Base-by-base conservation (phyloP, 192 early-diverging fungal species). In the Nowakowskiella sp. region DNA sequence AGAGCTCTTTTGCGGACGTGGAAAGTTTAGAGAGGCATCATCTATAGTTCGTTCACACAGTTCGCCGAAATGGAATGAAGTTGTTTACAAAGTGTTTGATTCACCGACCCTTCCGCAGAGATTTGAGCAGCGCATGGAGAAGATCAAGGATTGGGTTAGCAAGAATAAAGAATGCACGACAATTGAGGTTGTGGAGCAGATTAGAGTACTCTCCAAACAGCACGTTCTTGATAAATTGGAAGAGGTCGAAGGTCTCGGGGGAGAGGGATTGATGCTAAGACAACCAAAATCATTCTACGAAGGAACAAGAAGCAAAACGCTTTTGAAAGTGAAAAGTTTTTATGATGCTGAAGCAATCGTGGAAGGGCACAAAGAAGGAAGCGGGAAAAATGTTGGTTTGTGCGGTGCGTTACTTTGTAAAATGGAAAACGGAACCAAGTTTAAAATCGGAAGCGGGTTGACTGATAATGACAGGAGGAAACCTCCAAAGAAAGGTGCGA, bases 261-360 rank as follows among this genome's bases (percentile, higher is more conserved):
- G 78, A 19, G 85, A 87, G 59, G 85, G 85, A 6, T 55, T 86
- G 19, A 87, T 87, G 85, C 60, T 86, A 30, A 44, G 81, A 29
- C 25, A 64, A 22, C 49, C 65, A 2, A n/a, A n/a, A n/a, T 71
- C 67, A 45, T 21, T 51, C 21, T 82, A 78, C 44, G 65, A 64
- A 23, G 55, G 68, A 29, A 75, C 67, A 23, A 70, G 82, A 8
- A 72, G 65, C 42, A 53, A 25, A 16, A 80, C 74, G 16, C 53
- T 85, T 7, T 65, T 81, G 39, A 86, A 87, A 60, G 74, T 87
- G 58, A 87, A 87, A 57, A 73, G 55, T 7, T 86, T 86, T 32
- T 78, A 74, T 62, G 85, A 87, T 51, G 85, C 78, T 6, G 85
- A 87, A 44, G 84, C 84, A 0, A 47, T 70, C n/a, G 77, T 87